These are phyloP conservation scores for Myriosclerotinia curreyana DNA, from an alignment of 2,329 filamentous ascomycete species.

Conservation along the genomic window DNA sequence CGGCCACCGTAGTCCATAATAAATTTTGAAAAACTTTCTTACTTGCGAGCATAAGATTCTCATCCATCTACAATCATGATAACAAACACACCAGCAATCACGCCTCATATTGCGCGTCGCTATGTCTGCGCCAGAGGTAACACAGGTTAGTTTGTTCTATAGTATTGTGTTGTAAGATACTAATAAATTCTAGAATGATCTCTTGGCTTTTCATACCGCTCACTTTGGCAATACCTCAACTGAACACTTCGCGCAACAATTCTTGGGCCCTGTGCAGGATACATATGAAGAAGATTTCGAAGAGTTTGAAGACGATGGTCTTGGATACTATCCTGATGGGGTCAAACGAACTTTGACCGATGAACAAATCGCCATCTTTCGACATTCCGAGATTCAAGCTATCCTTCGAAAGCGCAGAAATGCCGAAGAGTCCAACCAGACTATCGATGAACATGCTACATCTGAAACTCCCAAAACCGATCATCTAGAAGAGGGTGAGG, in stretches of 20 bases:
- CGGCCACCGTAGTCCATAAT: conserved; percentile 15
- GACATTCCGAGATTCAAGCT: conserved; percentile 79
- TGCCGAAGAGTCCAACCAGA: conserved; percentile 29
- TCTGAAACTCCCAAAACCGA: neutral
- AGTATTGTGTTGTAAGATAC: neutral
- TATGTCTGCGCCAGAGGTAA: conserved; percentile 19
- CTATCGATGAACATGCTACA: conserved; percentile 13
- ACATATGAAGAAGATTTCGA: conserved; percentile 48
- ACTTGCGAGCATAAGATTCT: neutral
- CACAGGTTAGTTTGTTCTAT: neutral
- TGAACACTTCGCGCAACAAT: conserved; percentile 54
- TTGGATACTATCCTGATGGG: conserved; percentile 86
- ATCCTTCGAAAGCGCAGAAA: conserved; percentile 55
- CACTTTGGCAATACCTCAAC: conserved; percentile 38
- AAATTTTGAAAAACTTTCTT: conserved; percentile 17
- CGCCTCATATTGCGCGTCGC: conserved; percentile 11
- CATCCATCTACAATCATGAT: conserved; percentile 11
- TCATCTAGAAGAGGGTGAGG: conserved; percentile 8
- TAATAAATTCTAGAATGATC: conserved; percentile 31
- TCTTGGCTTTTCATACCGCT: conserved; percentile 33
- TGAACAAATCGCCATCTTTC: conserved; percentile 85
- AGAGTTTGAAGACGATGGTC: conserved; percentile 56
- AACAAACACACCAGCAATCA: conserved; percentile 1
- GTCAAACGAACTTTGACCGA: conserved; percentile 87
- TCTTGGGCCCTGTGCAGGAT: conserved; percentile 48